Base-by-base conservation (phyloP, 371 early-diverging fungal genomes). In the Rhizopus microsporus region DNA sequence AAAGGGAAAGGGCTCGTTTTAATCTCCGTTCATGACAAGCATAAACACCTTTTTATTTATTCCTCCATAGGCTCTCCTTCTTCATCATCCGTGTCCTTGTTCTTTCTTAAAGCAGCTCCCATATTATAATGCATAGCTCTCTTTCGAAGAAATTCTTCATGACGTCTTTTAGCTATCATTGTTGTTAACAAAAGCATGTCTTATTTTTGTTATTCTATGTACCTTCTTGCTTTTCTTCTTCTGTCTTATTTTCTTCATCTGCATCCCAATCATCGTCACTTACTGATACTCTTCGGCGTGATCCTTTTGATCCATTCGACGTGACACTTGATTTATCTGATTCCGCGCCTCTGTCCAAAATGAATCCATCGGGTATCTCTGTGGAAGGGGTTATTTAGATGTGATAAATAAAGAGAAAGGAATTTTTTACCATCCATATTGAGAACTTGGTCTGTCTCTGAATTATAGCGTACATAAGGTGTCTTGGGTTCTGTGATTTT, bases 401-500 rank as follows among this genome's bases (percentile, higher is more conserved):
- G 33, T 31, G 34, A 7, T 7, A 16, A 48, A 40, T 34, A 32
- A 13, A 16, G 44, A 29, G 7, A 31, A 37, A 46, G 32, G 42
- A 35, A 12, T 29, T 10, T 29, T 33, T 39, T 60, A 72, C 77
- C 69, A 47, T 77, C 75, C 71, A 86, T 65, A 56, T 85, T 83
- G 43, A 89, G 67, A 37, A 89, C 78, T 55, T 89, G 82, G 57
- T 97, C 97, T 0, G 80, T 86, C 17, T 85, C 88, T 2, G 81
- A 75, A 68, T 96, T 82, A 71, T 95, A 96, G 47, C 86, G 85
- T 40, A 97, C 89, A 63, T 80, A 98, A 1, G 98, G 98, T 3
- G 98, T 98, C 72, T 91, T 93, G n/a, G 97, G 98, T 67, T 98
- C 98, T 42, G 89, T 86, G 12, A 97, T 94, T 77, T 97, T 97